phyloP scores from a whole-genome alignment of 352 stramenopile species.

The Phytopythium ostracodes region DNA sequence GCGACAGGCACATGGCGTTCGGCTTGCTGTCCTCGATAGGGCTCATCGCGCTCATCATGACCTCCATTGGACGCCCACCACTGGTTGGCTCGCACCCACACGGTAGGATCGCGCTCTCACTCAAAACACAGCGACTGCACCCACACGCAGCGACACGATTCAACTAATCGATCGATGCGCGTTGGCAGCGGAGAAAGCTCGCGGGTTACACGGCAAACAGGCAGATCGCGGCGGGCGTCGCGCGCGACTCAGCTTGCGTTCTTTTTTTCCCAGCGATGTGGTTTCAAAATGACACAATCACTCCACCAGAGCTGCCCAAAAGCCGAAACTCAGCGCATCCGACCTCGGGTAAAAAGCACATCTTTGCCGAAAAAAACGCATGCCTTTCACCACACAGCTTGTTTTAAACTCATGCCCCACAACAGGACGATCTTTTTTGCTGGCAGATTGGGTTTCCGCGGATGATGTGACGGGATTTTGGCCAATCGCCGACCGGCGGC shows the following conservation, averaged over 20 bases:
- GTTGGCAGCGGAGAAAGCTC: not conserved
- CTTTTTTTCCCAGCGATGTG: constrained; percentile 9
- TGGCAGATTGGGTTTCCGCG: constrained; percentile 11
- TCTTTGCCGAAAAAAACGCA: not conserved
- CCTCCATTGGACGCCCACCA: not conserved
- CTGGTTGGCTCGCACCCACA: not conserved
- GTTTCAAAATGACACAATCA: constrained; percentile 9
- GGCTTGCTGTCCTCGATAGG: constrained; percentile 42
- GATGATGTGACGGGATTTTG: constrained; percentile 19
- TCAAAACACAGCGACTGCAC: constrained; percentile 6
- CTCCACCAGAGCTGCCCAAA: not conserved
- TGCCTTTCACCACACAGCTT: not conserved
- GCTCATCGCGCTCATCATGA: constrained; percentile 23
- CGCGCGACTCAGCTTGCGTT: constrained; percentile 4
- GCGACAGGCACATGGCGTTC: constrained; percentile 53
- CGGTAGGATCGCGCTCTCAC: not conserved
- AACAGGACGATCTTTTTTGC: constrained; percentile 5
- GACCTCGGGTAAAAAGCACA: constrained; percentile 5
- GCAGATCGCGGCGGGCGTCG: not conserved
- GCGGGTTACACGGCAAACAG: constrained; percentile 8
- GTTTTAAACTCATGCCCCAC: constrained; percentile 1
- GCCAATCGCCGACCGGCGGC: not conserved
- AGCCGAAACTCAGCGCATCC: not conserved
- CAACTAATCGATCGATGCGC: constrained; percentile 13
- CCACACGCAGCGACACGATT: constrained; percentile 11